Evolutionary conservation across 768 basidiomycete genomes (phyloP).

Genomic region (Leccinum arenicola): DNA sequence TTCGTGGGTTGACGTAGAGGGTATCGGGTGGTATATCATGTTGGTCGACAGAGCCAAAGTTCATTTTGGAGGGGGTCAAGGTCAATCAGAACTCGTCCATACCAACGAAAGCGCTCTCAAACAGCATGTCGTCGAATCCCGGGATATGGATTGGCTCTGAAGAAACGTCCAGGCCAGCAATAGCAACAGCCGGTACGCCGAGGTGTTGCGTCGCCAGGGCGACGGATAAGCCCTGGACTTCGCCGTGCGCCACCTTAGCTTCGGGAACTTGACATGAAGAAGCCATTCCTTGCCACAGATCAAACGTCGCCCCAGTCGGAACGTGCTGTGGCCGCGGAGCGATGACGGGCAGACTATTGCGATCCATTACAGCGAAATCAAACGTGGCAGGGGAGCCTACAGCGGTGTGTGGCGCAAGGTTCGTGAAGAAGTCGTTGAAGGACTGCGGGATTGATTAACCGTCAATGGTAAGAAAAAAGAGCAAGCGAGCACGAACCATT

Average conservation of each 20-base stretch:
- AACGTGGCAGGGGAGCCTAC: slow-evolving; percentile 10
- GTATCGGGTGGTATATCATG: slow-evolving; percentile 1
- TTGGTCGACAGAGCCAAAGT: neutral
- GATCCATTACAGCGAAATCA: slow-evolving; percentile 28
- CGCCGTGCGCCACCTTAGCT: neutral
- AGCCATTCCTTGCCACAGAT: slow-evolving; percentile 20
- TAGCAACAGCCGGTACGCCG: neutral
- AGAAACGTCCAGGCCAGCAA: slow-evolving; percentile 8
- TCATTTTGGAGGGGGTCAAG: neutral
- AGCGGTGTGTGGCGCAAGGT: slow-evolving; percentile 20
- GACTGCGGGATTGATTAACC: slow-evolving; percentile 9
- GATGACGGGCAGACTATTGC: neutral
- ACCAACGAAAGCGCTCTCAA: slow-evolving; percentile 6
- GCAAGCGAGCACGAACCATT: slow-evolving; percentile 9
- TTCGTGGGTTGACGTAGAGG: neutral
- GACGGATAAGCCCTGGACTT: neutral
- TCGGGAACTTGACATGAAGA: neutral
- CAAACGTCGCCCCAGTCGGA: slow-evolving; percentile 3
- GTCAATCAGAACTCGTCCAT: slow-evolving; percentile 12
- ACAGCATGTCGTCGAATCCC: slow-evolving; percentile 19
- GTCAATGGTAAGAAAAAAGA: fast-evolving
- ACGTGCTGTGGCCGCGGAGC: slow-evolving; percentile 29
- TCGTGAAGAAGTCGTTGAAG: slow-evolving; percentile 25
- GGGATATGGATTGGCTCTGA: slow-evolving; percentile 1
- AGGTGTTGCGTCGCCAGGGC: slow-evolving; percentile 4